Evolutionary conservation across 2,329 filamentous ascomycete genomes (phyloP).

Genomic region (Macrophomina phaseolina): DNA sequence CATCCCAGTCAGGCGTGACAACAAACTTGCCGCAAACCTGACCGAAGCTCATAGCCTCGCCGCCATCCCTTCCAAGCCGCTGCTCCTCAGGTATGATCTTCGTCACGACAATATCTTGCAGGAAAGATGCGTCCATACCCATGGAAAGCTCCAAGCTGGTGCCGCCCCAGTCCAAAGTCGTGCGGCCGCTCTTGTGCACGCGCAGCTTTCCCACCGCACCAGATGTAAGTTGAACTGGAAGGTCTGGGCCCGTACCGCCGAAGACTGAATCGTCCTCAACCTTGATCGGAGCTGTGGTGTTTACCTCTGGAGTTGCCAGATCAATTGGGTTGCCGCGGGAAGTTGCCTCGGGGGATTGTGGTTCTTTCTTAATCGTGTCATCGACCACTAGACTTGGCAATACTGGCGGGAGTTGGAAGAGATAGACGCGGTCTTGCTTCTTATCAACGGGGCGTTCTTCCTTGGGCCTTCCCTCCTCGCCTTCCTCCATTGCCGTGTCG

Average conservation of each 20-base stretch:
- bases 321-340: slow-evolving; percentile 17
- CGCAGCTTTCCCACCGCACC: slow-evolving; percentile 66
- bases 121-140: slow-evolving; percentile 61
- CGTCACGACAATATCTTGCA: slow-evolving; percentile 63
- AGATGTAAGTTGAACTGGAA: slow-evolving; percentile 51
- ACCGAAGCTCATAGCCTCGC: slow-evolving; percentile 62
- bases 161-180: slow-evolving; percentile 68
- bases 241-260: slow-evolving; percentile 5
- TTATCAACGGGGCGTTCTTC: slow-evolving; percentile 42
- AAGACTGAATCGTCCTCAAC: slow-evolving; percentile 38
- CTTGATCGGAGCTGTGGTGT: slow-evolving; percentile 35
- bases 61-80: slow-evolving; percentile 43
- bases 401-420: slow-evolving; percentile 69
- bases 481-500: slow-evolving; percentile 47
- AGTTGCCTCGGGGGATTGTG: slow-evolving; percentile 21
- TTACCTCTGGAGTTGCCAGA: slow-evolving; percentile 3
- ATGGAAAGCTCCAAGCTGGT: slow-evolving; percentile 63
- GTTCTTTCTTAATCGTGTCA: slow-evolving; percentile 35
- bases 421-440: slow-evolving; percentile 62
- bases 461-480: slow-evolving; percentile 1
- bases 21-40: slow-evolving; percentile 70
- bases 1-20: slow-evolving; percentile 65
- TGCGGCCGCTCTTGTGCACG: slow-evolving; percentile 65
- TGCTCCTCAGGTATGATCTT: slow-evolving; percentile 39
- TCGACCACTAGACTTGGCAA: slow-evolving; percentile 60